Evolutionary conservation across 305 asterid genomes (phyloP), one percentile per base, ranked within the genome.

Genomic region (Fraxinus platypoda): DNA sequence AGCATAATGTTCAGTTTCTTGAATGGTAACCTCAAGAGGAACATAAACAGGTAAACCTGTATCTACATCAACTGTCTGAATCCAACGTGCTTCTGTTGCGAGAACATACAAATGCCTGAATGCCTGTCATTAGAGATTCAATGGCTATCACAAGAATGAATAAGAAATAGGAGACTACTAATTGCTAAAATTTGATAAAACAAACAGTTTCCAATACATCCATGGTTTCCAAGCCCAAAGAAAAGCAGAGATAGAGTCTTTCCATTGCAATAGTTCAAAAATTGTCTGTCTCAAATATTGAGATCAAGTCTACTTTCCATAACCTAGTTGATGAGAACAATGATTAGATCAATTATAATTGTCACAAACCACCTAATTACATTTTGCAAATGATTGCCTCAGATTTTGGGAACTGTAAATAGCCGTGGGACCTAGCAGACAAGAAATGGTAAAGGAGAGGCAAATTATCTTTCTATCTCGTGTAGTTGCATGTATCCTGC

Each of bases 31-130:
- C 88, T 96, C 98, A 75, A 94, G 92, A 86, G 99, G 99, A 79
- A 90, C 97, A 80, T 96, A 96, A 81, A 91, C 98, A 75, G 99
- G 98, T 88, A 96, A 89, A 79, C 95, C 93, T 38, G 98, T 90
- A 91, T 96, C 98, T 76, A 94, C 98, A 81, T 93, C 98, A 84
- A 96, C 92, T 77, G 99, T 96, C 83, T 96, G 99, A 89, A 96
- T 88, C 95, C 98, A 94, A 28, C 99, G 98, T 83, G 97, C 98
- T 93, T 96, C 99, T 46, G 98, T 91, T 78, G 98, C 98, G 86
- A 96, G 97, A 83, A 94, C 98, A 89, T 96, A 94, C 87, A 96
- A 91, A 90, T 96, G 99, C 86, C 99, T 90, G 93, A 92, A 94
- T 80, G 99, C 98, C 99, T 96, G 93, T 25, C 21, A 80, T 49